A percentile compares a stretch with the other conserved stretches of the same genome.
phyloP scores from a whole-genome alignment of 192 early-diverging fungal genomes.

The Lobosporangium transversale region DNA sequence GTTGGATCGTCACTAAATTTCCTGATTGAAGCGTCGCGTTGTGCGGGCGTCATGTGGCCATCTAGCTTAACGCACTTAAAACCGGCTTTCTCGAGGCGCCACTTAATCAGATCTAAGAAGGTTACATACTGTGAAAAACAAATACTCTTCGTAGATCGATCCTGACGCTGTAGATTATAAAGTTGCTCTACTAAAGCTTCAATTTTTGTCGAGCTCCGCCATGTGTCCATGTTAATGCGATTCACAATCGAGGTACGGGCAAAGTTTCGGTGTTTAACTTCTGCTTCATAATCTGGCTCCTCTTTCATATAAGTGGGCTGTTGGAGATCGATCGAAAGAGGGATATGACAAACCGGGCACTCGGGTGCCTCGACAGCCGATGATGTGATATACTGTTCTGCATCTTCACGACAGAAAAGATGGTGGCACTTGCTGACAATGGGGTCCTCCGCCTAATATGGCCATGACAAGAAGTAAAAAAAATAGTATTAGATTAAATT shows the following conservation, averaged over 20 bases:
- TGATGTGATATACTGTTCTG: slow-evolving; percentile 56
- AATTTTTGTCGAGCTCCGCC: slow-evolving; percentile 94
- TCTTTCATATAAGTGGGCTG: slow-evolving; percentile 62
- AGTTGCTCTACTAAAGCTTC: slow-evolving; percentile 94
- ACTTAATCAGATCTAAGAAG: slow-evolving; percentile 90
- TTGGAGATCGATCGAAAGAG: slow-evolving; percentile 77
- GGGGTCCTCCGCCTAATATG: slow-evolving; percentile 75
- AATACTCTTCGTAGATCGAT: slow-evolving; percentile 75
- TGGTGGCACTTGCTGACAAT: slow-evolving; percentile 87
- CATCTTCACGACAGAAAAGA: slow-evolving; percentile 90
- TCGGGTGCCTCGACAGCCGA: slow-evolving; percentile 52
- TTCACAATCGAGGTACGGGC: slow-evolving; percentile 86
- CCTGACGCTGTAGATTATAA: slow-evolving; percentile 72
- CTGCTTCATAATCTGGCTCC: slow-evolving; percentile 43
- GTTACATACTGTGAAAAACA: slow-evolving; percentile 80
- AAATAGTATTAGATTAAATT: background rate
- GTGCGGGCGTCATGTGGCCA: slow-evolving; percentile 86
- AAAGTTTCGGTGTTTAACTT: slow-evolving; percentile 48
- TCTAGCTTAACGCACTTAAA: slow-evolving; percentile 88
- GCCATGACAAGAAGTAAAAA: background rate
- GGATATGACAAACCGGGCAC: slow-evolving; percentile 87
- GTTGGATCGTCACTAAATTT: slow-evolving; percentile 80
- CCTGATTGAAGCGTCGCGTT: slow-evolving; percentile 76
- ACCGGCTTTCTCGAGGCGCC: slow-evolving; percentile 88
- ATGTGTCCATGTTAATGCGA: slow-evolving; percentile 87